Evolutionary conservation across 2,329 filamentous ascomycete species (phyloP).

Genomic region (Aspergillus hortae): DNA sequence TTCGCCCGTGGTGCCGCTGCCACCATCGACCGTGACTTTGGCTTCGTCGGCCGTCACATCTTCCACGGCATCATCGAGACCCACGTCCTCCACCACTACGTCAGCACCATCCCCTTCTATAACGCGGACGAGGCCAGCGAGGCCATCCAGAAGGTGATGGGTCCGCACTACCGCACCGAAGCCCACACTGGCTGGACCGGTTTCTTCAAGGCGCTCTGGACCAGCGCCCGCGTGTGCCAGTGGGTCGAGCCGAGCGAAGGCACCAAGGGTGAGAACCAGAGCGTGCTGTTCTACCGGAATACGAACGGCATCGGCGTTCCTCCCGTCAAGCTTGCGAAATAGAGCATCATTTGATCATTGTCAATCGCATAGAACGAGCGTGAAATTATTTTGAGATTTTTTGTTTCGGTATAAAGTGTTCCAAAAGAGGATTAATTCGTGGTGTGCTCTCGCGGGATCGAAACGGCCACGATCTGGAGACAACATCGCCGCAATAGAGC

Average conservation of each 20-base stretch:
- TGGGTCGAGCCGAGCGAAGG: constrained; percentile 93
- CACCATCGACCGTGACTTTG: constrained; percentile 95
- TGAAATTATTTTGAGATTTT: constrained; percentile 2
- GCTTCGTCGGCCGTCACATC: constrained; percentile 86
- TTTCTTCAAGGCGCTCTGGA: constrained; percentile 82
- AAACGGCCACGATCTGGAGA: constrained; percentile 16
- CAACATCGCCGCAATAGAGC: constrained; percentile 1
- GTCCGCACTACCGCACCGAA: constrained; percentile 86
- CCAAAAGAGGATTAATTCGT: constrained; percentile 4
- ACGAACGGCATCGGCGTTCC: constrained; percentile 75
- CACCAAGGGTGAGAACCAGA: constrained; percentile 74
- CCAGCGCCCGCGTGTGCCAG: constrained; percentile 80
- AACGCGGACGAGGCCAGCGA: constrained; percentile 91
- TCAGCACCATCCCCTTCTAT: constrained; percentile 95
- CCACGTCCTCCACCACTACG: constrained; percentile 96
- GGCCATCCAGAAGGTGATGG: constrained; percentile 93
- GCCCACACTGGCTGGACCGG: constrained; percentile 71
- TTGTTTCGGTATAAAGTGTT: neutral
- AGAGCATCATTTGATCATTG: constrained; percentile 11
- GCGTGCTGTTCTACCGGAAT: constrained; percentile 94
- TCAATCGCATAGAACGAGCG: constrained; percentile 15
- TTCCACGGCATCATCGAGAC: constrained; percentile 97
- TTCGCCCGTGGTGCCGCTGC: constrained; percentile 90
- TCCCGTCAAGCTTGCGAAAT: constrained; percentile 44
- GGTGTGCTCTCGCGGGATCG: constrained; percentile 23